phyloP scores from a whole-genome alignment of 345 rosid species.

The Cochlearia excelsa region DNA sequence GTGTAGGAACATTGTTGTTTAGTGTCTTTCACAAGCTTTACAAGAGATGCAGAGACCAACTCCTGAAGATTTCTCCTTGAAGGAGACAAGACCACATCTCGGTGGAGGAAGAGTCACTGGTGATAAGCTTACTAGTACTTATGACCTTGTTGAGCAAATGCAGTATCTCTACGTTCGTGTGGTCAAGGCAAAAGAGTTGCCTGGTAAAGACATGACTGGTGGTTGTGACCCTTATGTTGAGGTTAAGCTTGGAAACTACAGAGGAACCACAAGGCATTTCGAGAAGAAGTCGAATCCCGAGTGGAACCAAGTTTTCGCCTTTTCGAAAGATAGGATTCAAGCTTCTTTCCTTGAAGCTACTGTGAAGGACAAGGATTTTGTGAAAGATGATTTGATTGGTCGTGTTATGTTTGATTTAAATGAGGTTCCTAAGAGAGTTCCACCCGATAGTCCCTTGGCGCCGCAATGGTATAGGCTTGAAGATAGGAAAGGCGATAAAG shows the following conservation, averaged over 20 bases:
- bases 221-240: constrained; percentile 89
- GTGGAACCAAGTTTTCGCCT: constrained; percentile 91
- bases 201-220: constrained; percentile 79
- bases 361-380: constrained; percentile 79
- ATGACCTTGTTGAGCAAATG: constrained; percentile 96
- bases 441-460: constrained; percentile 90
- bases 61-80: constrained; percentile 68
- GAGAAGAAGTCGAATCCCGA: constrained; percentile 85
- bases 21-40: constrained; percentile 9
- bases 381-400: constrained; percentile 84
- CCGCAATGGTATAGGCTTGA: constrained; percentile 94
- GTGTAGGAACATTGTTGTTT: constrained; percentile 21
- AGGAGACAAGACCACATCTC: constrained; percentile 83
- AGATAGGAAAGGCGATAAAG: constrained; percentile 61
- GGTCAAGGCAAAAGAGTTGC: constrained; percentile 86
- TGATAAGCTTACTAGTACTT: constrained; percentile 81
- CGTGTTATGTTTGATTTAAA: constrained; percentile 65
- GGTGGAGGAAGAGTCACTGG: constrained; percentile 76
- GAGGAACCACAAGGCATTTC: constrained; percentile 73
- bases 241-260: constrained; percentile 85
- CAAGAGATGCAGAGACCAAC: constrained; percentile 73
- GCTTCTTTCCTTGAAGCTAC: constrained; percentile 70
- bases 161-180: constrained; percentile 89
- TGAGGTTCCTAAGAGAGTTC: constrained; percentile 84
- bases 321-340: constrained; percentile 79